A percentile compares a stretch with the other conserved stretches of the same genome.
Evolutionary conservation across 1,139 yeast species (phyloP).

Genomic region (Casaregolazyma lundiana): DNA sequence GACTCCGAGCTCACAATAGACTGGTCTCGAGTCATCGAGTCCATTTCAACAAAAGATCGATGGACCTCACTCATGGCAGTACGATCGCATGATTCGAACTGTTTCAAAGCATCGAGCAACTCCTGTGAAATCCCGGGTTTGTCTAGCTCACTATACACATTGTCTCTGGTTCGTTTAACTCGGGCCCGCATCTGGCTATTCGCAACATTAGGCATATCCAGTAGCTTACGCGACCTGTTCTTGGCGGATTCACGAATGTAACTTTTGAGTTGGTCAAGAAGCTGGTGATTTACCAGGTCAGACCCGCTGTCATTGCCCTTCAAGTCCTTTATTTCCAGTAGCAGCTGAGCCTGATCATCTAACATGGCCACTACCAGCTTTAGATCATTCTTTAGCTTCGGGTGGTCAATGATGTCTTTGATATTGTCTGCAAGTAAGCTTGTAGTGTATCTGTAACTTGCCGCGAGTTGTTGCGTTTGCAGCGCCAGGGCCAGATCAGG

Average conservation of each 20-base stretch:
- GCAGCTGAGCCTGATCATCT: constrained; percentile 5
- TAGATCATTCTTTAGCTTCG: constrained; percentile 7
- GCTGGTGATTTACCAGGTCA: background rate
- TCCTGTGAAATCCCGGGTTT: constrained; percentile 2
- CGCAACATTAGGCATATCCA: constrained; percentile 8
- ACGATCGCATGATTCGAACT: constrained; percentile 9
- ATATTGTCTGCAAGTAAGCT: constrained; percentile 8
- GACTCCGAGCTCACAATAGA: constrained; percentile 1
- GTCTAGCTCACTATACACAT: constrained; percentile 3
- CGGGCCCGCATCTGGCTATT: background rate
- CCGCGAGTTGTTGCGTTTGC: constrained; percentile 2
- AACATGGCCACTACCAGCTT: background rate
- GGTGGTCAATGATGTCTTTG: constrained; percentile 3
- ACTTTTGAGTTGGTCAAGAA: constrained; percentile 1
- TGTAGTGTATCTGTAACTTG: constrained; percentile 9
- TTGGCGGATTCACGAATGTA: constrained; percentile 6
- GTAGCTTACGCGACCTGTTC: constrained; percentile 3
- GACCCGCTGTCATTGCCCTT: background rate
- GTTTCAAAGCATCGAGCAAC: constrained; percentile 4
- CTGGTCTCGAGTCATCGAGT: constrained; percentile 7
- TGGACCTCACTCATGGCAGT: constrained; percentile 10
- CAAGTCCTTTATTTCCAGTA: background rate
- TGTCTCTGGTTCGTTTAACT: constrained; percentile 7
- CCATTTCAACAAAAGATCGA: constrained; percentile 7
- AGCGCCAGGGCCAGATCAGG: constrained; percentile 1